Percentiles rank a stretch among this genome's conserved stretches.
phyloP scores from a whole-genome alignment of 805 yeast species.

The Sporopachydermia quercuum region DNA sequence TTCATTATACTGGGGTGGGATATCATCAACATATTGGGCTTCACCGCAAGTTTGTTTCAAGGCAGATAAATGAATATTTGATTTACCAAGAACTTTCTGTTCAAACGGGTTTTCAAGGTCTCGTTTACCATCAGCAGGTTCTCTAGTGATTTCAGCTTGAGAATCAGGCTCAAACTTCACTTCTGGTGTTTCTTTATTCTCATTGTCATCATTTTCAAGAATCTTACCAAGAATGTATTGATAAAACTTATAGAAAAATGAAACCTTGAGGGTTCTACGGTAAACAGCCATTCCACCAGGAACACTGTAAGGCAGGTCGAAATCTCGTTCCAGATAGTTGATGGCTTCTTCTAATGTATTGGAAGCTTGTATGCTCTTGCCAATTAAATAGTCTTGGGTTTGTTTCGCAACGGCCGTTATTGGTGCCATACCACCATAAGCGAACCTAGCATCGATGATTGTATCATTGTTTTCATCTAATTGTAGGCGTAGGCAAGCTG shows the following conservation, averaged over 20 bases:
- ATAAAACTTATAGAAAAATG: conserved; percentile 31
- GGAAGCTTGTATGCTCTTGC: conserved; percentile 11
- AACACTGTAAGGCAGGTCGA: conserved; percentile 24
- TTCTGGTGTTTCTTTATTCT: conserved; percentile 4
- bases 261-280: conserved; percentile 27
- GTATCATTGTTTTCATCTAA: conserved; percentile 11
- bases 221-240: conserved; percentile 16
- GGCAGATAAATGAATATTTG: conserved; percentile 29
- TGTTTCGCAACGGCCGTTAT: conserved; percentile 26
- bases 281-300: conserved; percentile 37
- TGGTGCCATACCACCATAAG: conserved; percentile 35
- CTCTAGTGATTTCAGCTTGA: conserved; percentile 22
- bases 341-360: conserved; percentile 18
- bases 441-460: conserved; percentile 17
- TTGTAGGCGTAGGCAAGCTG: conserved; percentile 23
- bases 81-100: conserved; percentile 24
- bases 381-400: conserved; percentile 15
- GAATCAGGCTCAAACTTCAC: conserved; percentile 19
- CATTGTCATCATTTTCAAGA: no score
- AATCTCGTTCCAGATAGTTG: conserved; percentile 19
- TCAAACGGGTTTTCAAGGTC: conserved; percentile 25
- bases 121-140: conserved; percentile 23
- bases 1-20: conserved; percentile 27
- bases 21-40: conserved; percentile 29
- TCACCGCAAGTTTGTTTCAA: conserved; percentile 33